Conservation (phyloP, 345 rosid genomes). For the Murraya paniculata region DNA sequence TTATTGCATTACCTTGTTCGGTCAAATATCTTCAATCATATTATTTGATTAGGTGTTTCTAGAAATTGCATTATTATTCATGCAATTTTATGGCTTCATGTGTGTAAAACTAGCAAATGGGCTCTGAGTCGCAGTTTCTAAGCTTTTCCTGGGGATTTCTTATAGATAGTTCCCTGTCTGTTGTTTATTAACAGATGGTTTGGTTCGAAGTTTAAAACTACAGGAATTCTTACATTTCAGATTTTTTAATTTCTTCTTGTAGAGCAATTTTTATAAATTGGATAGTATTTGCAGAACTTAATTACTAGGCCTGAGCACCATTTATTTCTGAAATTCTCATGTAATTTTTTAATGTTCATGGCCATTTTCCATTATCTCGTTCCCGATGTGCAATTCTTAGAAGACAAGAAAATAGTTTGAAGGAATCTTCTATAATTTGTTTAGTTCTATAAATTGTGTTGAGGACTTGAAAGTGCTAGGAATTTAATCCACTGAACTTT, state of each 20-base stretch:
- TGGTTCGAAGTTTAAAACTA: too few relatives aligned
- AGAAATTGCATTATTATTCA: too few relatives aligned
- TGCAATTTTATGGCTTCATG: too few relatives aligned
- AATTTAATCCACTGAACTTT: background rate
- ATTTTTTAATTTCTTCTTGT: background rate
- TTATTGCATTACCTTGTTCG: background rate
- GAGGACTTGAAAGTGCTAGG: background rate
- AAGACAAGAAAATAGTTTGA: background rate
- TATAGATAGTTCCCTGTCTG: too few relatives aligned
- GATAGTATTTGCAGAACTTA: background rate
- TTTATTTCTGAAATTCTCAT: background rate
- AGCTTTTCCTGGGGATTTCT: too few relatives aligned
- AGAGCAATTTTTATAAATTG: background rate
- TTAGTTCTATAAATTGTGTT: background rate
- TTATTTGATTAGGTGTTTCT: background rate
- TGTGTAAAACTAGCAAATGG: too few relatives aligned
- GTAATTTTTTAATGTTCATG: background rate
- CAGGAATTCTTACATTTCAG: background rate
- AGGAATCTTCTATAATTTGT: background rate
- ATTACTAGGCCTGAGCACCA: background rate
- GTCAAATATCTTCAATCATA: background rate
- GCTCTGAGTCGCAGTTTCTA: too few relatives aligned
- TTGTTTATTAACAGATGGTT: too few relatives aligned
- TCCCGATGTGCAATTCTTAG: background rate
- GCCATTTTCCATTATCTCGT: background rate